Percentiles rank a stretch among this genome's conserved stretches.
phyloP scores from a whole-genome alignment of 495 filamentous ascomycete genomes.

The Podospora anserina region DNA sequence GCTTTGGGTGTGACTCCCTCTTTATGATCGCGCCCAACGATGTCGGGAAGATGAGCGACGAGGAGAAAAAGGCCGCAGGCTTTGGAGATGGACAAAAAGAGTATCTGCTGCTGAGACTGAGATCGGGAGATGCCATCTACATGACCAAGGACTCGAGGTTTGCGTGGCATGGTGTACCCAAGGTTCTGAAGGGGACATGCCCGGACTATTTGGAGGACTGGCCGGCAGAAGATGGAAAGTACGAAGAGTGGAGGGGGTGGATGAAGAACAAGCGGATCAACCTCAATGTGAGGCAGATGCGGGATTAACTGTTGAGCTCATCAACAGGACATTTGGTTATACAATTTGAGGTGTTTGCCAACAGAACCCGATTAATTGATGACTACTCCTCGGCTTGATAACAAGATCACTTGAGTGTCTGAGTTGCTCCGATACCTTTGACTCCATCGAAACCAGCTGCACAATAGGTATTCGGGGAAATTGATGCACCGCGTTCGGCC shows the following conservation, averaged over 20 bases:
- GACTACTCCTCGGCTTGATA: not conserved
- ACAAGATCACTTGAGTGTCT: not conserved
- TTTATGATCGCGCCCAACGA: slow-evolving; percentile 62
- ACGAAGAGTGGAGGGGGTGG: slow-evolving; percentile 73
- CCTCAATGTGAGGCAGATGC: slow-evolving; percentile 89
- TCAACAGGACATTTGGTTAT: not conserved
- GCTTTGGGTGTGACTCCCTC: slow-evolving; percentile 81
- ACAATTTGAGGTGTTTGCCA: not conserved
- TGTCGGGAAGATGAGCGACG: slow-evolving; percentile 37
- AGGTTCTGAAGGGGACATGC: slow-evolving; percentile 72
- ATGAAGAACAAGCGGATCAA: slow-evolving; percentile 83
- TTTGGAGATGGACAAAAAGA: slow-evolving; percentile 28
- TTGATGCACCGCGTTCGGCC: not conserved
- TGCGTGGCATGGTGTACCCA: slow-evolving; percentile 93
- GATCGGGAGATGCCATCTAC: slow-evolving; percentile 77
- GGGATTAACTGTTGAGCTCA: slow-evolving; percentile 39
- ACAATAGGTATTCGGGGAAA: too few relatives aligned
- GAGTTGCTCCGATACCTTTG: not conserved
- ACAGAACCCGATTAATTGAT: not conserved
- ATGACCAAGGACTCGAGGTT: slow-evolving; percentile 76
- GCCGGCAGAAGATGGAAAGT: slow-evolving; percentile 59
- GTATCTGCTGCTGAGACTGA: slow-evolving; percentile 62
- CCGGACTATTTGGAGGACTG: slow-evolving; percentile 70
- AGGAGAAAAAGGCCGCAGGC: slow-evolving; percentile 21
- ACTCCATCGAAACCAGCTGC: too few relatives aligned